These are phyloP conservation scores for Rhodotorula glutinis DNA, from an alignment of 1,284 basidiomycete genomes.

Conservation along the genomic window DNA sequence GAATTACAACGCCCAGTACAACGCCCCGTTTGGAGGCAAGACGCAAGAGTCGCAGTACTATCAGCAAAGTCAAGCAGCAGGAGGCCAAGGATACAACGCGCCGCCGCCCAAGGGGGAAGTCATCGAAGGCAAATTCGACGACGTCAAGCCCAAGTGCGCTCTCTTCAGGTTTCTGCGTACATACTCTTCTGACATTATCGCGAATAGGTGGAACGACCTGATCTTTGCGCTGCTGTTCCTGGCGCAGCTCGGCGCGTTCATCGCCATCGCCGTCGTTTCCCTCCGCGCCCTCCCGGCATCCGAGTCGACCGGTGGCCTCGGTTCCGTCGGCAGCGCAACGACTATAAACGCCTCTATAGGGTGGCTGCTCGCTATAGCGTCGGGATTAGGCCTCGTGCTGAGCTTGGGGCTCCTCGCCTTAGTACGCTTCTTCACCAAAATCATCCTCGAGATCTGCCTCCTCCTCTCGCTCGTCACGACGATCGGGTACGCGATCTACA, in stretches of 20 bases:
- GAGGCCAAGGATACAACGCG: constrained; percentile 19
- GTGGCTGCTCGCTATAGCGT: constrained; percentile 33
- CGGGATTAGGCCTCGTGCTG: constrained; percentile 30
- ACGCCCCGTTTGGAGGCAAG: neutral
- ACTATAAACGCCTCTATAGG: constrained; percentile 37
- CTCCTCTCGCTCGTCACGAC: constrained; percentile 54
- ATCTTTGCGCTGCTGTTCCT: constrained; percentile 48
- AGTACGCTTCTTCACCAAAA: constrained; percentile 61
- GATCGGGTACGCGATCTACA: constrained; percentile 56
- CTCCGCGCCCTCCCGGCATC: constrained; percentile 40
- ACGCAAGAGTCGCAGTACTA: constrained; percentile 15
- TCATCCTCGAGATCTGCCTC: constrained; percentile 70
- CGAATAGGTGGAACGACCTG: constrained; percentile 39
- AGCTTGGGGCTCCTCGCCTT: constrained; percentile 34
- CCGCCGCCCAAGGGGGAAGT: constrained; percentile 12
- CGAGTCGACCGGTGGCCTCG: constrained; percentile 18
- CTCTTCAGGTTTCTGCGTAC: neutral
- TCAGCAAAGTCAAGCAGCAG: constrained; percentile 9
- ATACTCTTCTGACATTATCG: no score
- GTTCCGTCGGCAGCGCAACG: constrained; percentile 25
- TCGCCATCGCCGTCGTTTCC: constrained; percentile 49
- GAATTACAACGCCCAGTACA: neutral
- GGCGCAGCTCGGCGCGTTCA: constrained; percentile 47
- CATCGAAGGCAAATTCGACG: constrained; percentile 33
- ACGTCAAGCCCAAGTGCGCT: constrained; percentile 35